Evolutionary conservation across 768 basidiomycete genomes (phyloP).

Genomic region (Artomyces pyxidatus): DNA sequence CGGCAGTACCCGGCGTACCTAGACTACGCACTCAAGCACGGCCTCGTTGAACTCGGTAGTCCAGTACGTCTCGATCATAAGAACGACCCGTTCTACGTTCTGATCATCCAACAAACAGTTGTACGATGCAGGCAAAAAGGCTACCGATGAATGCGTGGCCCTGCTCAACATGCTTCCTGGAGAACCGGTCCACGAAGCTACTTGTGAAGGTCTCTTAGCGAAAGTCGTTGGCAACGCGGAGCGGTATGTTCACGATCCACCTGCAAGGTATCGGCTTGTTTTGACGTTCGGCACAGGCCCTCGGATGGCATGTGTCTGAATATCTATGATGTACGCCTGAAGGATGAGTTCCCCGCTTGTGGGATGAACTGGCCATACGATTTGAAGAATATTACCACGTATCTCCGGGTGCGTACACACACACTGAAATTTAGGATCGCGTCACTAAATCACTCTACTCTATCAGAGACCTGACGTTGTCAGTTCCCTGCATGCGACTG

Average conservation of each 20-base stretch:
- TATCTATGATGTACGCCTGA: conserved; percentile 89
- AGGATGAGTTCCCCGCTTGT: conserved; percentile 79
- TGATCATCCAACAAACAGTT: too few relatives aligned
- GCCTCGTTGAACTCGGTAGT: conserved; percentile 64
- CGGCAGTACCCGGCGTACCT: conserved; percentile 86
- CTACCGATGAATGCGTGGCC: conserved; percentile 52
- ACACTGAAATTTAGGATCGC: not conserved
- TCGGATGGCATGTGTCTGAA: conserved; percentile 70
- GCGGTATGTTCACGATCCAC: not conserved
- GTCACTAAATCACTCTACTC: conserved; percentile 2
- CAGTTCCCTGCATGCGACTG: conserved; percentile 70
- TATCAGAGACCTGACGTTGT: conserved; percentile 83
- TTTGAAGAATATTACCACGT: conserved; percentile 62
- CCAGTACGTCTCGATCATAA: conserved; percentile 51
- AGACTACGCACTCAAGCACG: conserved; percentile 76
- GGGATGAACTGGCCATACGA: conserved; percentile 98
- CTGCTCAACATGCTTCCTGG: conserved; percentile 35
- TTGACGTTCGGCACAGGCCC: conserved; percentile 48
- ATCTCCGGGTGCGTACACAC: conserved; percentile 61
- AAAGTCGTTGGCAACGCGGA: conserved; percentile 24
- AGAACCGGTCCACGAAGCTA: conserved; percentile 46
- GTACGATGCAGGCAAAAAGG: conserved; percentile 50
- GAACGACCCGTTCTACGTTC: too few relatives aligned
- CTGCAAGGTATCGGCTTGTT: not conserved
- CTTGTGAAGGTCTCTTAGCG: conserved; percentile 55